Percentiles rank a stretch among this genome's conserved stretches.
Evolutionary conservation across 164 flowering plant genomes (phyloP).

Genomic region (Stephania cephalantha): DNA sequence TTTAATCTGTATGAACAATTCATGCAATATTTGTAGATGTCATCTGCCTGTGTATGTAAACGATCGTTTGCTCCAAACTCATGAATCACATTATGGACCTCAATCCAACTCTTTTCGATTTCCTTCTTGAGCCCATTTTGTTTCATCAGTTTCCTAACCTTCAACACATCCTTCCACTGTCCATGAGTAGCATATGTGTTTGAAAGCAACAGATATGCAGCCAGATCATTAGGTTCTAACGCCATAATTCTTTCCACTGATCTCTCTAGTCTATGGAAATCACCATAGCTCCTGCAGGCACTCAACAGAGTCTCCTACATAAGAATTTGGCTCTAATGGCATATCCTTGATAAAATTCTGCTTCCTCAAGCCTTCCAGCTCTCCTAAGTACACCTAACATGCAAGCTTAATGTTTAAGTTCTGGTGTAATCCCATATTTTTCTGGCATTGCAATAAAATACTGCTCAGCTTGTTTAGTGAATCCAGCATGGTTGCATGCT

Average conservation of each 20-base stretch:
- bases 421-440: constrained; percentile 15
- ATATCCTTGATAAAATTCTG: constrained; percentile 17
- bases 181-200: constrained; percentile 20
- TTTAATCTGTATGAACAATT: constrained; percentile 14
- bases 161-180: constrained; percentile 14
- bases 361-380: constrained; percentile 17
- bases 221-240: constrained; percentile 18
- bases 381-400: constrained; percentile 16
- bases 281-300: constrained; percentile 13
- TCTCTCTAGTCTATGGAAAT: constrained; percentile 12
- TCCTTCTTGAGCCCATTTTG: constrained; percentile 17
- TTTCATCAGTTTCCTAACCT: constrained; percentile 15
- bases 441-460: constrained; percentile 14
- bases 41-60: constrained; percentile 17
- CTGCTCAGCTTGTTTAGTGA: constrained; percentile 11
- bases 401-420: constrained; percentile 16
- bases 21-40: constrained; percentile 11
- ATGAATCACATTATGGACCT: constrained; percentile 14
- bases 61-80: constrained; percentile 16
- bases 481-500: constrained; percentile 18
- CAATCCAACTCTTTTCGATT: constrained; percentile 18
- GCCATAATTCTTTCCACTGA: constrained; percentile 13
- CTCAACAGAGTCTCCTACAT: constrained; percentile 18
- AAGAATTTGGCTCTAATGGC: constrained; percentile 14
- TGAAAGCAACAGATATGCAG: constrained; percentile 21